Evolutionary conservation across 768 basidiomycete genomes (phyloP).

Genomic region (Cyclocybe cylindracea): DNA sequence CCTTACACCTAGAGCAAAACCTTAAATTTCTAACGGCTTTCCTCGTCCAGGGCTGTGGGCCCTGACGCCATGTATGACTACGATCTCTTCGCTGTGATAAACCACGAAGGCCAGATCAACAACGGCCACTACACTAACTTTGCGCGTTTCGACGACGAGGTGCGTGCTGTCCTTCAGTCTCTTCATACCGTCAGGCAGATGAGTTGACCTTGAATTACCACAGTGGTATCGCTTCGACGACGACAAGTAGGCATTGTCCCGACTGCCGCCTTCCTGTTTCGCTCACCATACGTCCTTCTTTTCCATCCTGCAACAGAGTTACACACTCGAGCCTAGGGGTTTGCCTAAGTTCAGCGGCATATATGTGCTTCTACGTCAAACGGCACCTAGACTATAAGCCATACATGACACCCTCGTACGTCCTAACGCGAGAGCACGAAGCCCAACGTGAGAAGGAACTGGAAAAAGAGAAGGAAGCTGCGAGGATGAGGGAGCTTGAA

Average conservation of each 20-base stretch:
- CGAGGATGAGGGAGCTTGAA: slow-evolving; percentile 62
- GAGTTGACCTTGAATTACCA: not conserved
- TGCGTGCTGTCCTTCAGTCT: slow-evolving; percentile 34
- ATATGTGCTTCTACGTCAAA: slow-evolving; percentile 97
- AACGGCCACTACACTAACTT: slow-evolving; percentile 95
- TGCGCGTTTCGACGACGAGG: slow-evolving; percentile 83
- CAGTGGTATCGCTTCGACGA: slow-evolving; percentile 97
- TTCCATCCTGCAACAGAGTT: slow-evolving; percentile 47
- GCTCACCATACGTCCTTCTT: not conserved
- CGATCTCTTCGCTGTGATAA: slow-evolving; percentile 90
- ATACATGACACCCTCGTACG: slow-evolving; percentile 65
- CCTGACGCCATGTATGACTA: slow-evolving; percentile 81
- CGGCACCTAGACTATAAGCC: slow-evolving; percentile 85
- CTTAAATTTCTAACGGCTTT: not conserved
- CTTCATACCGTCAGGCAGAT: not conserved
- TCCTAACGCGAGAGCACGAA: slow-evolving; percentile 64
- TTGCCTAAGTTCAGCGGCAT: slow-evolving; percentile 74
- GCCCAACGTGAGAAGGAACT: slow-evolving; percentile 49
- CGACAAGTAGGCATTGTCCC: slow-evolving; percentile 65
- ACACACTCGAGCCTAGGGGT: slow-evolving; percentile 66
- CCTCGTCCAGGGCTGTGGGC: slow-evolving; percentile 25
- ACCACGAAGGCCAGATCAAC: slow-evolving; percentile 92
- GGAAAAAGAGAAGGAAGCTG: slow-evolving; percentile 49
- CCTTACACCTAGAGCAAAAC: not conserved
- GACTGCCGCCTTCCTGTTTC: not conserved